Base-by-base conservation (phyloP, 306 rosid species). In the Aeschynomene evenia region DNA sequence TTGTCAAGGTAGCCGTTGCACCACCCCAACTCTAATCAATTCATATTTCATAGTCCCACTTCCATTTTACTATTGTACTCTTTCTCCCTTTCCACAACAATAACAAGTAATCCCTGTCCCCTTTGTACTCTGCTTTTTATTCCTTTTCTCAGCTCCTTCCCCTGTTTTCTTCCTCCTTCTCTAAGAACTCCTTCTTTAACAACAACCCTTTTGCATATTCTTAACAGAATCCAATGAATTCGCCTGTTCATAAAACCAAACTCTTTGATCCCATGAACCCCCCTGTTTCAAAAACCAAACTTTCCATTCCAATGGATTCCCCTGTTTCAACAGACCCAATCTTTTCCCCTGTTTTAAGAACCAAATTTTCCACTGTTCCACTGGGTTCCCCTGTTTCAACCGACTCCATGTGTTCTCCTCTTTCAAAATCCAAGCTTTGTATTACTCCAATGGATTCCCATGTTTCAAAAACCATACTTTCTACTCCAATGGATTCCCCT, bases 1-100 rank as follows among this genome's bases (percentile, higher is more conserved):
- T 45, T 73, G 79, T 81, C 85, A 84, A 80, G 79, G 65, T 84
- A 90, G 86, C 85, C 90, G 97, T 86, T 83, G 71, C 58, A 76
- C 80, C 76, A 65, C 68, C 71, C 21, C 4, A n/a, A n/a, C 24
- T 39, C n/a, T 21, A 1, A 37, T 28, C 19, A 16, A 12, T 14
- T 1, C 40, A 1, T 10, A 9, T 14, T 40, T 5, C 66, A 20
- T 19, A 29, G 21, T 28, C 64, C 72, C 58, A 48, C 71, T 43
- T 42, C 64, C 29, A 45, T 28, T 40, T 22, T 22, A 31, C 15
- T 42, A 33, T 19, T 45, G 8, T 45, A 15, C 51, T 45, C 19
- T 45, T 39, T 39, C 15, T 37, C 40, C 9, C 28, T 52, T 72
- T 29, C 48, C n/a, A 9, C 43, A 10, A 9, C n/a, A 37, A 8